phyloP scores from a whole-genome alignment of 257 asterid species.

The Cinchona pubescens region DNA sequence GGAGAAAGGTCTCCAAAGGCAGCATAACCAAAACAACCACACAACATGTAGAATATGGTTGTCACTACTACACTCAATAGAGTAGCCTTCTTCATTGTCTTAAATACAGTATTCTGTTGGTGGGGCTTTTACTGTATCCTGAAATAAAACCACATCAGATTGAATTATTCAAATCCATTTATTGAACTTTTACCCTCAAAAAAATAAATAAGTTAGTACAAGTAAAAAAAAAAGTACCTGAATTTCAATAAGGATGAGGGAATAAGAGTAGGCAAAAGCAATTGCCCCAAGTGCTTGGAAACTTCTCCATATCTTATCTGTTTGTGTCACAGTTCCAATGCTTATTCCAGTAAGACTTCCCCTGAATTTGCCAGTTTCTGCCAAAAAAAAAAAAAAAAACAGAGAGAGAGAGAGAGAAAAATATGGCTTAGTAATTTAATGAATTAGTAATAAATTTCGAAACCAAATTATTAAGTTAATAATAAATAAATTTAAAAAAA shows the following conservation, averaged over 20 bases:
- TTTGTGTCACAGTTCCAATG: conserved; percentile 56
- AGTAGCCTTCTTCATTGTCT: conserved; percentile 82
- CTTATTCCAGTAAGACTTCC: conserved; percentile 80
- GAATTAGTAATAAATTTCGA: not conserved
- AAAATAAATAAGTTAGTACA: not conserved
- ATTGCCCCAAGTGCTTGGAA: conserved; percentile 81
- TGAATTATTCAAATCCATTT: not conserved
- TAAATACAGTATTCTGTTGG: conserved; percentile 71
- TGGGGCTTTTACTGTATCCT: conserved; percentile 80
- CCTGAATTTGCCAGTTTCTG: conserved; percentile 54
- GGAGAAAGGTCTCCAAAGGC: conserved; percentile 88
- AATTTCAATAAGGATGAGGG: conserved; percentile 72
- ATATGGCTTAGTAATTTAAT: not conserved
- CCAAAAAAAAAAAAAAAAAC: too few relatives aligned
- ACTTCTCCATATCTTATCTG: conserved; percentile 70
- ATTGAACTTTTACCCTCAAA: not conserved
- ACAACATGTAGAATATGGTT: conserved; percentile 82
- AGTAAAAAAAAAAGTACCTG: conserved; percentile 35
- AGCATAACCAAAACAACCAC: conserved; percentile 90
- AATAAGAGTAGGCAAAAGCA: conserved; percentile 86
- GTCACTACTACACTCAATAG: conserved; percentile 61
- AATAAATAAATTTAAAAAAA: not conserved
- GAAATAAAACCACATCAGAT: not conserved
- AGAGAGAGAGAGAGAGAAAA: too few relatives aligned
- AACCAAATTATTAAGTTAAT: not conserved